Percentiles rank a stretch among this genome's conserved stretches.
These are phyloP conservation scores for Saturnispora kantuleensis DNA, from an alignment of 805 yeast genomes.

Conservation along the genomic window DNA sequence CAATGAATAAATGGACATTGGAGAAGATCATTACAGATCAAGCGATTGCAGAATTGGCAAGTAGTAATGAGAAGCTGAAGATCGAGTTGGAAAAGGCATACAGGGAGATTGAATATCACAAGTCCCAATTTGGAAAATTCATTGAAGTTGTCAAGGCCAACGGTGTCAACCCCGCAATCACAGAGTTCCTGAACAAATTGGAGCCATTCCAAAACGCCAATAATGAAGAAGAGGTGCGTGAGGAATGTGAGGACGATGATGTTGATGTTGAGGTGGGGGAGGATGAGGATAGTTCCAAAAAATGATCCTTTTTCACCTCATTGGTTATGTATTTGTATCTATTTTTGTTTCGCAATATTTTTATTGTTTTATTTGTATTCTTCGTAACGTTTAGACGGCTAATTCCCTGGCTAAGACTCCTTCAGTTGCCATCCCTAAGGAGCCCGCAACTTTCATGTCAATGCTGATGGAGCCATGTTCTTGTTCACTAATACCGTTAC, in stretches of 20 bases:
- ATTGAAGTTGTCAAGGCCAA: slow-evolving; percentile 8
- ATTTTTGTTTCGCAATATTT: neutral
- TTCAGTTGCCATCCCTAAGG: slow-evolving; percentile 53
- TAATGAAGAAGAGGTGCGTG: neutral
- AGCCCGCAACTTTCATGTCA: slow-evolving; percentile 45
- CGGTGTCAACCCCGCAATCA: slow-evolving; percentile 10
- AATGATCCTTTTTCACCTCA: neutral
- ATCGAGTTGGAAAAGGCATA: slow-evolving; percentile 84
- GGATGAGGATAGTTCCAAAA: neutral
- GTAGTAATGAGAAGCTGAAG: slow-evolving; percentile 80
- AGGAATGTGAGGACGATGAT: neutral
- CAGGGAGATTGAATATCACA: slow-evolving; percentile 82
- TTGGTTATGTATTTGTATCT: neutral
- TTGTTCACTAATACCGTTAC: slow-evolving; percentile 20
- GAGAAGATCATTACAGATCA: slow-evolving; percentile 90
- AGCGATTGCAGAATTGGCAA: slow-evolving; percentile 74
- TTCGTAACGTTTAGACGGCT: neutral
- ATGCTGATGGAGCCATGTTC: slow-evolving; percentile 17
- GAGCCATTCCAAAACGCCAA: slow-evolving; percentile 1
- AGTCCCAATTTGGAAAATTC: slow-evolving; percentile 30
- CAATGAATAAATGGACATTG: slow-evolving; percentile 89
- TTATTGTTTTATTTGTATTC: neutral
- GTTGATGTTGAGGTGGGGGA: neutral
- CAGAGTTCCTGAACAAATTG: slow-evolving; percentile 8
- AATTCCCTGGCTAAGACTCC: slow-evolving; percentile 56